phyloP scores from a whole-genome alignment of 768 basidiomycete genomes.

The Boletus vinaceobasis region DNA sequence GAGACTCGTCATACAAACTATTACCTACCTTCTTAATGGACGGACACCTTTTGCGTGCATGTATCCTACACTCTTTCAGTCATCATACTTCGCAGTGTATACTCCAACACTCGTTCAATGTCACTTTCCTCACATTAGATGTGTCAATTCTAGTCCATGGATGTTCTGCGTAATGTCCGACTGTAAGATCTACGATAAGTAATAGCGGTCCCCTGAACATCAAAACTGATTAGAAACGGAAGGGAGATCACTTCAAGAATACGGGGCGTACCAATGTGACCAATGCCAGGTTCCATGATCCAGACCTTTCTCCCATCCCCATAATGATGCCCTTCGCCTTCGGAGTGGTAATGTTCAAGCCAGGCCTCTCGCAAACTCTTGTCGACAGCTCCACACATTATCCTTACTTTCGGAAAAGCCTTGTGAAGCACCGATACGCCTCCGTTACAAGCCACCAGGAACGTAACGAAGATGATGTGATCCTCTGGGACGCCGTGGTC shows the following conservation, averaged over 20 bases:
- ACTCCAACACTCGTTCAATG: slow-evolving; percentile 6
- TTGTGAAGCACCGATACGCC: slow-evolving; percentile 72
- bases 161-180: background rate
- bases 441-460: slow-evolving; percentile 81
- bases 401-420: slow-evolving; percentile 82
- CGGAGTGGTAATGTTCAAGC: slow-evolving; percentile 55
- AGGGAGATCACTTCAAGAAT: background rate
- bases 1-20: background rate
- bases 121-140: slow-evolving; percentile 5
- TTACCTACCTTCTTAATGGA: slow-evolving; percentile 4
- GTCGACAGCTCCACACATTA: slow-evolving; percentile 85
- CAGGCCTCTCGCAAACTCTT: slow-evolving; percentile 71
- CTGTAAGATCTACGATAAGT: slow-evolving; percentile 26
- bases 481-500: slow-evolving; percentile 88
- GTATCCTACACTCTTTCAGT: slow-evolving; percentile 2
- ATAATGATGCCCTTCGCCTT: slow-evolving; percentile 38
- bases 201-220: slow-evolving; percentile 40
- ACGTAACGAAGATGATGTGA: slow-evolving; percentile 85
- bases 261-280: slow-evolving; percentile 66
- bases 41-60: background rate
- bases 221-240: background rate
- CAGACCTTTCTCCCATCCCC: slow-evolving; percentile 65
- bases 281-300: slow-evolving; percentile 86
- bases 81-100: slow-evolving; percentile 13
- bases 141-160: slow-evolving; percentile 2